Conservation (phyloP, 331 rosid species). For the Acacia concinna region DNA sequence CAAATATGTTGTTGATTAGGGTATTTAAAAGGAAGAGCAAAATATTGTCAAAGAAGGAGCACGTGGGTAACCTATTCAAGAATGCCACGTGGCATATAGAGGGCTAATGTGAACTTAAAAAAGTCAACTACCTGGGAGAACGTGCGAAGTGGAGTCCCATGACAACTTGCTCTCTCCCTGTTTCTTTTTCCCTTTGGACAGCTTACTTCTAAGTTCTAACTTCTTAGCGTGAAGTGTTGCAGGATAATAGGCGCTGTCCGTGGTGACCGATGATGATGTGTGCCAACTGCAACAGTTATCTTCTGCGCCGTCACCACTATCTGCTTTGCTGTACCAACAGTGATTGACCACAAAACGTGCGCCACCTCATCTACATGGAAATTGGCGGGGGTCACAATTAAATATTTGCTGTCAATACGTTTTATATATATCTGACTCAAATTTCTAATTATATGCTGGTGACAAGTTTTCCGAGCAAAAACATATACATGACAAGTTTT, state of each 20-base stretch:
- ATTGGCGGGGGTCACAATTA: not conserved
- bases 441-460: too few relatives aligned
- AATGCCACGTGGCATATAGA: not conserved
- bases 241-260: not conserved
- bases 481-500: not conserved
- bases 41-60: not conserved
- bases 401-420: not conserved
- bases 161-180: not conserved
- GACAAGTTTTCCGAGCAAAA: too few relatives aligned
- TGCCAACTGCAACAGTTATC: not conserved
- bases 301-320: not conserved
- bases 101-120: not conserved
- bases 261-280: not conserved
- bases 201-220: not conserved
- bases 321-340: not conserved
- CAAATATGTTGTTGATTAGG: too few relatives aligned
- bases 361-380: not conserved
- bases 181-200: not conserved
- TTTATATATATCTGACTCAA: not conserved
- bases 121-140: not conserved
- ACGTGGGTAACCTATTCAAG: not conserved
- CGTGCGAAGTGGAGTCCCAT: slow-evolving; percentile 3
- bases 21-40: too few relatives aligned
- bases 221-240: not conserved
- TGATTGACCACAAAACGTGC: too few relatives aligned